Evolutionary conservation across 2,329 filamentous ascomycete species (phyloP).

Genomic region (Dactylellina drechsleri): DNA sequence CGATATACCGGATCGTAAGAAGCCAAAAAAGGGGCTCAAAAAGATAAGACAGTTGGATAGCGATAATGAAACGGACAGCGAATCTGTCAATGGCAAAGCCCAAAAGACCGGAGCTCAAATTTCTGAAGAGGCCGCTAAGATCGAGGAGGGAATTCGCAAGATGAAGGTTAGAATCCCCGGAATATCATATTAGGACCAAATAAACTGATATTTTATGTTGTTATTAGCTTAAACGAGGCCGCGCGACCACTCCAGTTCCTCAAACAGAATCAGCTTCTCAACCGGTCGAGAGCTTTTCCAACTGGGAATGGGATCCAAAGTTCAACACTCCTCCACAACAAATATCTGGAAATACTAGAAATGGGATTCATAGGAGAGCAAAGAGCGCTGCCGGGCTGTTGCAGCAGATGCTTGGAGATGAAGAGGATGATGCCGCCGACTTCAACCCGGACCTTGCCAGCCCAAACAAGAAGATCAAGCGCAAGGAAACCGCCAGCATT

Average conservation of each 20-base stretch:
- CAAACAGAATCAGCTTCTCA: slow-evolving; percentile 43
- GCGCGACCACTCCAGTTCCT: slow-evolving; percentile 51
- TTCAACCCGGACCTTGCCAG: slow-evolving; percentile 50
- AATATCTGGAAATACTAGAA: slow-evolving; percentile 43
- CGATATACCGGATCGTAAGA: slow-evolving; percentile 37
- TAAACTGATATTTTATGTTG: slow-evolving; percentile 1
- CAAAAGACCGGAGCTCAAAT: slow-evolving; percentile 22
- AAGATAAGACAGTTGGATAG: slow-evolving; percentile 48
- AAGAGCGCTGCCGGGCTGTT: slow-evolving; percentile 50
- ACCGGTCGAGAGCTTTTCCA: slow-evolving; percentile 30
- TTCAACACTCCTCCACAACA: slow-evolving; percentile 53
- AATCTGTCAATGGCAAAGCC: slow-evolving; percentile 42
- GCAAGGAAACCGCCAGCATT: slow-evolving; percentile 44
- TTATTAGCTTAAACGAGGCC: slow-evolving; percentile 45
- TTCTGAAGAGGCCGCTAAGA: slow-evolving; percentile 47
- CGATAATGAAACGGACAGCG: slow-evolving; percentile 50
- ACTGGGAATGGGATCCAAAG: slow-evolving; percentile 54
- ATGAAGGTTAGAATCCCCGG: slow-evolving; percentile 43
- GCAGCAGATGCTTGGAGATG: slow-evolving; percentile 49
- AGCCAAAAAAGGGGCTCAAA: slow-evolving; percentile 39
- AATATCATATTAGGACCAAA: background rate
- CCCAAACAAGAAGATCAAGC: slow-evolving; percentile 54
- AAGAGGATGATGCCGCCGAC: slow-evolving; percentile 32
- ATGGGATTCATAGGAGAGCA: slow-evolving; percentile 45
- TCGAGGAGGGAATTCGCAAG: slow-evolving; percentile 54